Evolutionary conservation across 306 rosid species (phyloP).

Genomic region (Quercus dentata): DNA sequence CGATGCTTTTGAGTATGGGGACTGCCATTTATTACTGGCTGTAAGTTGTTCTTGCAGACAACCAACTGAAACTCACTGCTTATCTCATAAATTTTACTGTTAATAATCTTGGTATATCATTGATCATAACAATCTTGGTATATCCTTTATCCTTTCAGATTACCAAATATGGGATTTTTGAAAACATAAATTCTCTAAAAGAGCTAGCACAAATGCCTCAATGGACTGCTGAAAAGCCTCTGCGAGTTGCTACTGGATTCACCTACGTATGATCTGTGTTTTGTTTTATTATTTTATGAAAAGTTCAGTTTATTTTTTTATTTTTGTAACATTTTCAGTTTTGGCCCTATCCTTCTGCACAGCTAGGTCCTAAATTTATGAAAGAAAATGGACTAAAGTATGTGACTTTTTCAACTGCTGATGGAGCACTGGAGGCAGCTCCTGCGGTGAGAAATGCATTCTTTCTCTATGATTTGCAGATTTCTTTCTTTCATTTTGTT

Average conservation of each 20-base stretch:
- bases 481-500: neutral
- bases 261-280: constrained; percentile 51
- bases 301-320: neutral
- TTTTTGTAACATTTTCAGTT: constrained; percentile 1
- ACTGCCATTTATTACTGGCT: constrained; percentile 77
- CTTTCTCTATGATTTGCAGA: neutral
- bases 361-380: constrained; percentile 92
- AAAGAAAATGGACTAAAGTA: constrained; percentile 75
- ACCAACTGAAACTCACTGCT: neutral
- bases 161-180: constrained; percentile 87
- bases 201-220: constrained; percentile 88
- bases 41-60: constrained; percentile 45
- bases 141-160: constrained; percentile 48
- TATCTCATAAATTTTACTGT: neutral
- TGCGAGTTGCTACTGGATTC: constrained; percentile 94
- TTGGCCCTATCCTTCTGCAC: constrained; percentile 18
- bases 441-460: constrained; percentile 66
- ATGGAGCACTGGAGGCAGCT: constrained; percentile 96
- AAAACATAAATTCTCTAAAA: constrained; percentile 68
- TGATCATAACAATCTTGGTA: neutral
- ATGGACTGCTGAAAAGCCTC: constrained; percentile 76
- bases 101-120: neutral
- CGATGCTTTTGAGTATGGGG: constrained; percentile 83
- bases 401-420: constrained; percentile 14
- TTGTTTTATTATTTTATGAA: neutral